phyloP scores from a whole-genome alignment of 2,329 filamentous ascomycete species.

The Scedosporium minutisporum region DNA sequence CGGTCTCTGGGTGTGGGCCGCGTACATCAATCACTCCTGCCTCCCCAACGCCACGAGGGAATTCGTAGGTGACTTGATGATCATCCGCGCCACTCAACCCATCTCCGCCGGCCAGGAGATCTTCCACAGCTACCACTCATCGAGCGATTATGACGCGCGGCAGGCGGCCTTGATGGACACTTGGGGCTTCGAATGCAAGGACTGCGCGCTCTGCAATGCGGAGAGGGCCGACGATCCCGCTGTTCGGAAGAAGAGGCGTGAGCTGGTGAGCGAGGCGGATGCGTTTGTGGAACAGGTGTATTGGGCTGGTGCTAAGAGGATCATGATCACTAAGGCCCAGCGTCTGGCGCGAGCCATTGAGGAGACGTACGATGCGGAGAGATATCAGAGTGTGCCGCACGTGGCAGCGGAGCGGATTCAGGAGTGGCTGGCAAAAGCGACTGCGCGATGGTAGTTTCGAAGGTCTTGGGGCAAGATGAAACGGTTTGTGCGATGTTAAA shows the following conservation, averaged over 20 bases:
- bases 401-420: constrained; percentile 14
- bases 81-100: constrained; percentile 25
- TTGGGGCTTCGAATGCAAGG: constrained; percentile 30
- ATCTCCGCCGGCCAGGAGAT: constrained; percentile 27
- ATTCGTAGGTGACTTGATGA: constrained; percentile 34
- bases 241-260: constrained; percentile 13
- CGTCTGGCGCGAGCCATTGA: constrained; percentile 14
- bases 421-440: constrained; percentile 17
- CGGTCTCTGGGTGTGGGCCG: constrained; percentile 27
- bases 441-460: not conserved
- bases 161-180: constrained; percentile 17
- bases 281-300: constrained; percentile 11
- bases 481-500: too few species aligned
- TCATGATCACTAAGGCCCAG: constrained; percentile 15
- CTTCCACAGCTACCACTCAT: constrained; percentile 25
- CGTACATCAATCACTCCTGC: constrained; percentile 34
- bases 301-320: constrained; percentile 9
- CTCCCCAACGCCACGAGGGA: constrained; percentile 23
- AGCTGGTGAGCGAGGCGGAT: constrained; percentile 14
- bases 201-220: constrained; percentile 25
- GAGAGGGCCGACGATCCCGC: constrained; percentile 15
- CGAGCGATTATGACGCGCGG: constrained; percentile 17
- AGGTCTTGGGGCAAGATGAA: too few species aligned
- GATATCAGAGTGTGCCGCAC: constrained; percentile 16
- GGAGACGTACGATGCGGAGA: constrained; percentile 18